phyloP scores from a whole-genome alignment of 768 basidiomycete genomes.

The Suillus decipiens region DNA sequence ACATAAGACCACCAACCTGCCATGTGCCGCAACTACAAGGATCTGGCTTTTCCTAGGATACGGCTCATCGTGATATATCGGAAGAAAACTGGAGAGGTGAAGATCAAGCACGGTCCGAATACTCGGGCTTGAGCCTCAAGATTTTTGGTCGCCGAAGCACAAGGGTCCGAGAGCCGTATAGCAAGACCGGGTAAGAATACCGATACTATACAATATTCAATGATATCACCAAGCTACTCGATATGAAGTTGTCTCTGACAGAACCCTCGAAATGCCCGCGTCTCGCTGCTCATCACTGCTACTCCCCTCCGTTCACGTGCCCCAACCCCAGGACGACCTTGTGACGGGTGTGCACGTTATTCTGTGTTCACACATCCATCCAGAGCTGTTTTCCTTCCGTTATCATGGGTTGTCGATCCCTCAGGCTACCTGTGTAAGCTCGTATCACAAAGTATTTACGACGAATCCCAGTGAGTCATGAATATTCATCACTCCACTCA shows the following conservation, averaged over 20 bases:
- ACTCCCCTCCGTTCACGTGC: no score
- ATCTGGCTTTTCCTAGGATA: background rate
- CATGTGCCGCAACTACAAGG: constrained; percentile 1
- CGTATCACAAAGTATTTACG: no score
- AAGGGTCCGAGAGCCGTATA: constrained; percentile 3
- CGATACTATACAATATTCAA: background rate
- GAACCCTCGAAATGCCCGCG: background rate
- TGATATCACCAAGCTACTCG: background rate
- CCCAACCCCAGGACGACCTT: no score
- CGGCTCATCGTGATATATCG: background rate
- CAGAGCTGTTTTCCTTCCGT: no score
- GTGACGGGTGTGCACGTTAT: no score
- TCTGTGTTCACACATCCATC: no score
- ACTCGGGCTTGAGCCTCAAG: no score
- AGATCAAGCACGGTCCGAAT: background rate
- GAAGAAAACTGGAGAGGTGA: background rate
- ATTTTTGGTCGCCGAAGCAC: constrained; percentile 2
- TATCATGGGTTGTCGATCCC: no score
- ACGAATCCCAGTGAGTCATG: no score
- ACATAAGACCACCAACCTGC: background rate
- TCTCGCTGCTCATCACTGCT: background rate
- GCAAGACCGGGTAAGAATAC: background rate
- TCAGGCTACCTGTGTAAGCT: no score
- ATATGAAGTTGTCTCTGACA: background rate
- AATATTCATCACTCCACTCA: no score